Conservation (phyloP, 2,329 filamentous ascomycete genomes). For the Fusarium domesticum region DNA sequence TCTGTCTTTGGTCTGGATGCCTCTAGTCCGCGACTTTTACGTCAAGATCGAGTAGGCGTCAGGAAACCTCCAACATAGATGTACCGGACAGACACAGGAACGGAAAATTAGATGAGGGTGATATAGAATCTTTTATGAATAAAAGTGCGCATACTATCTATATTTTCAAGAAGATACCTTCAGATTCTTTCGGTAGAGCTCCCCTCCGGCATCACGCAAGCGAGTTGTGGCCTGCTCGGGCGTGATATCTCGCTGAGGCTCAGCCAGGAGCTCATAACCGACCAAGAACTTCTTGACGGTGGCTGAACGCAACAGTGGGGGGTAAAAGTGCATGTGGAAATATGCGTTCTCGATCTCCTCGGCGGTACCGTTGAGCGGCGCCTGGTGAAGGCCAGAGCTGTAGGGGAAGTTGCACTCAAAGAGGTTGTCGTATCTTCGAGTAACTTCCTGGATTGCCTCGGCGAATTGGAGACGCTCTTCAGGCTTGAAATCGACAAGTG, state of each 20-base stretch:
- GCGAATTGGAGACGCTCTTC: constrained; percentile 72
- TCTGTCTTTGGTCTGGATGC: constrained; percentile 59
- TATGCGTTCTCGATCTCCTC: constrained; percentile 87
- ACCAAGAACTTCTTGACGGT: constrained; percentile 96
- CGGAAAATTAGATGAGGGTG: neutral
- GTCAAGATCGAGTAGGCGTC: constrained; percentile 43
- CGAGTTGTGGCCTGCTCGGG: constrained; percentile 88
- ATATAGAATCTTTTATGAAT: constrained; percentile 7
- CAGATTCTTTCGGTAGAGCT: constrained; percentile 72
- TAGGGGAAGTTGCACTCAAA: constrained; percentile 98
- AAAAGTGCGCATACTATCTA: constrained; percentile 6
- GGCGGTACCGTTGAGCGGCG: constrained; percentile 74
- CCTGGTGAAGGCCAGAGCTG: constrained; percentile 94
- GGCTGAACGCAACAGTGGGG: constrained; percentile 84
- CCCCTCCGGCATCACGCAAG: constrained; percentile 71
- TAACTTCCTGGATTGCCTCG: constrained; percentile 82
- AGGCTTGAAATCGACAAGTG: constrained; percentile 74
- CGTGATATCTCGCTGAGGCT: constrained; percentile 97
- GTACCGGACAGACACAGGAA: neutral
- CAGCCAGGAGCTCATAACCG: constrained; percentile 92
- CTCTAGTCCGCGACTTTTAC: constrained; percentile 66
- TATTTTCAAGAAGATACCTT: constrained; percentile 7
- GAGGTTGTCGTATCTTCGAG: constrained; percentile 90
- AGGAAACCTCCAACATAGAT: neutral
- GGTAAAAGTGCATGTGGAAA: constrained; percentile 97